phyloP scores from a whole-genome alignment of 129 eudicot species.

The Arctium minus region DNA sequence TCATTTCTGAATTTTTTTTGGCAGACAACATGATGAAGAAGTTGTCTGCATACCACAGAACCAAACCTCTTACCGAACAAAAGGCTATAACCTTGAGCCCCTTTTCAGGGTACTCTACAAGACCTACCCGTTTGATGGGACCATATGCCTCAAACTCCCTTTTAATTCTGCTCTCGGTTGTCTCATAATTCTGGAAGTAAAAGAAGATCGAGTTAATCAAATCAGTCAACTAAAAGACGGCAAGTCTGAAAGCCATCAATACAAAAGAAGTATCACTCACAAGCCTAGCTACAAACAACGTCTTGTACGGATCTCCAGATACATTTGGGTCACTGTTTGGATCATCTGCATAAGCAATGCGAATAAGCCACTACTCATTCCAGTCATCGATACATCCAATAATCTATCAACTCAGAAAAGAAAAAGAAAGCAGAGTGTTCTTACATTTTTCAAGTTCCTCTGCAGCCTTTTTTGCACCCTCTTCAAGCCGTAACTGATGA shows the following conservation, averaged over 20 bases:
- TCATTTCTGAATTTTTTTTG: not conserved
- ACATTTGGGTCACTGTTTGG: constrained; percentile 80
- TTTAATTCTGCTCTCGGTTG: constrained; percentile 97
- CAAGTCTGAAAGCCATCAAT: not conserved
- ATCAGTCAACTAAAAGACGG: not conserved
- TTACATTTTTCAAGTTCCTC: constrained; percentile 94
- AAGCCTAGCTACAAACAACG: constrained; percentile 87
- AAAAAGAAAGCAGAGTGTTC: not conserved
- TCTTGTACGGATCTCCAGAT: constrained; percentile 98
- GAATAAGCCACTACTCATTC: not conserved
- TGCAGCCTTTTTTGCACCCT: constrained; percentile 91
- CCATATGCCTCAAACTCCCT: constrained; percentile 99
- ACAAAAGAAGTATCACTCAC: constrained; percentile 42
- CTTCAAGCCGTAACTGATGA: constrained; percentile 79
- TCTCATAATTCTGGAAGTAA: constrained; percentile 80
- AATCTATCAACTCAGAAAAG: not conserved
- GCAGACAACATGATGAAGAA: constrained; percentile 13
- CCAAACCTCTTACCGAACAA: constrained; percentile 80
- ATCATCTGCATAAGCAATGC: constrained; percentile 59
- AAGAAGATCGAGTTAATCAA: not conserved
- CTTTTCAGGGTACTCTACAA: constrained; percentile 51
- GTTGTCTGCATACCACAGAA: constrained; percentile 24
- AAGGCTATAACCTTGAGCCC: constrained; percentile 76
- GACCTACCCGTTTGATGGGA: constrained; percentile 99
- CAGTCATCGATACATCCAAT: not conserved